Evolutionary conservation across 805 yeast genomes (phyloP), one percentile per base, ranked within the genome.

Genomic region (Starmerella floricola): DNA sequence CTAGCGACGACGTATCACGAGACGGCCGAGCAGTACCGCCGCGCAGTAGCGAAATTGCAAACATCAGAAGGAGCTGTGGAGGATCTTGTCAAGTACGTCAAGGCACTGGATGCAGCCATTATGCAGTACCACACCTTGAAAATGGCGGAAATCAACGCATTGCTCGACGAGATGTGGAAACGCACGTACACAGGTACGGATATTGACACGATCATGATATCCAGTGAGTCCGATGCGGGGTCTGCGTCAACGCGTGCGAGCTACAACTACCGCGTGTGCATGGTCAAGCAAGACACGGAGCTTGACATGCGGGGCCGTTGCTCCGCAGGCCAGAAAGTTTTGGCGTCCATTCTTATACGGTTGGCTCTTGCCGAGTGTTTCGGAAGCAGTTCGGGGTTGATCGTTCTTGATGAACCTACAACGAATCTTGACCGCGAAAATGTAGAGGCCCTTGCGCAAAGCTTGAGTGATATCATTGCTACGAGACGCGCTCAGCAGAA

Each of bases 251-350:
- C 42, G 13, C 65, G 93, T 44, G 46, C 50, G 4, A 74, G 91
- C 1, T 88, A 87, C 59, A 87, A 88, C 57, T 88, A 88, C 56
- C 68, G 96, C 30, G 96, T 91, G 16, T 94, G 87, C 18, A 91
- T 91, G 98, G 77, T 78, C 45, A 91, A 91, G 58, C 84, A 81
- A 55, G 88, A 82, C 45, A 81, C 78, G 1, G 97, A 91, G 59
- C 65, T 91, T 36, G 99, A 91, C 57, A 91, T 91, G 99, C 72
- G 99, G 48, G 99, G 98, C 0, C 66, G 98, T 44, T 91, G 99
- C 59, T 84, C 95, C 1, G 97, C 98, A 0, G 99, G 99, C 0
- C 99, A 91, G 61, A 84, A 86, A 55, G 96, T 91, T 4, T 62
- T 91, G 35, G 95, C 97, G 0, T 79, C 93, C 31, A 87, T 91